Evolutionary conservation across 495 filamentous ascomycete genomes (phyloP), one percentile per base, ranked within the genome.

Genomic region (Elaphomyces granulatus): DNA sequence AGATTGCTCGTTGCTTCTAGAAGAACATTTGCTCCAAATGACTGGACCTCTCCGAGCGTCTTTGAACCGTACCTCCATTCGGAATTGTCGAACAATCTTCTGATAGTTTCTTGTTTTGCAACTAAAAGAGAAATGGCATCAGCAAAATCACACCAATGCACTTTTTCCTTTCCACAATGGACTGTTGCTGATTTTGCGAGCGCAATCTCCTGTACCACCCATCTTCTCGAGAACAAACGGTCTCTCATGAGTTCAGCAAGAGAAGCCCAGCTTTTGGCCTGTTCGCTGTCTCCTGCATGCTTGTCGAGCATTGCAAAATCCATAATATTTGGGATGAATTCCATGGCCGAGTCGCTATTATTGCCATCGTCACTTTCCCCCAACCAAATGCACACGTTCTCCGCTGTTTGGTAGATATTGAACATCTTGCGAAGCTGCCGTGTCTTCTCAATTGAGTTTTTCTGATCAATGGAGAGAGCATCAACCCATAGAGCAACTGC

Each of bases 381-480:
- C 16, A 61, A 45, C 56, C 56, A 61, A 16, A 58, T 40, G 20
- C 40, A 44, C 10, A 61, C 55, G 19, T 43, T 19, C 3, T 40
- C 12, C 18, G 54, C 46, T 20, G 37, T 15, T 1, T 39, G 46
- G 38, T 52, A 60, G 20, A 60, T 59, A 1, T 38, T 26, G 0
- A 45, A 39, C 51, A 61, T 59, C 47, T 51, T 45, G 15, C 45
- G 39, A 8, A 57, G 48, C 35, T 60, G 55, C 3, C 46, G 35
- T 18, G 44, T 47, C 30, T 52, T 45, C 40, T 61, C 57, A 8
- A 32, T 32, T 15, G 40, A 41, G 19, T 60, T 49, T 10, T 45
- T 8, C 31, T 58, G 57, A 33, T 60, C 55, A 19, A 60, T 60
- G 43, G 50, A 54, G 16, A 59, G 41, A 8, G 55, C 50, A 40